phyloP scores from a whole-genome alignment of 2,329 filamentous ascomycete genomes.

The Arthrobotrys musiformis region DNA sequence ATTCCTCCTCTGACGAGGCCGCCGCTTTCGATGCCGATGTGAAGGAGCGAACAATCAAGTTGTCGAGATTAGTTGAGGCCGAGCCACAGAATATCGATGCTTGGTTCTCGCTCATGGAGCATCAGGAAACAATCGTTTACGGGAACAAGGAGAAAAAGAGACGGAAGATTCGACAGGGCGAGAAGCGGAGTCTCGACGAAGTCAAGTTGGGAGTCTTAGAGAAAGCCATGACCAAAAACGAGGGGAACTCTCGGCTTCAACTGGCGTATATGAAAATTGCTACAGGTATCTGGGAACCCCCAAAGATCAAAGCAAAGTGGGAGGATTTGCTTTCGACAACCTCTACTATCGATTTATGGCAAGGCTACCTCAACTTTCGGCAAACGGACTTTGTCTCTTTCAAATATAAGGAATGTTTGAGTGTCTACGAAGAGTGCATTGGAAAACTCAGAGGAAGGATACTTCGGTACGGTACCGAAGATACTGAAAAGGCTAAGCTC shows the following conservation, averaged over 20 bases:
- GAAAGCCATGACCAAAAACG: slow-evolving; percentile 74
- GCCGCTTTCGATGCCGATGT: slow-evolving; percentile 34
- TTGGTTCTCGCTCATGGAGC: slow-evolving; percentile 81
- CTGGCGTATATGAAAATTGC: slow-evolving; percentile 79
- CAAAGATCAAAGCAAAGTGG: slow-evolving; percentile 74
- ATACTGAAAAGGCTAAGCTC: slow-evolving; percentile 49
- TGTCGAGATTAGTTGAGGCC: slow-evolving; percentile 69
- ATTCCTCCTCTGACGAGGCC: slow-evolving; percentile 35
- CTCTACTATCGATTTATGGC: slow-evolving; percentile 74
- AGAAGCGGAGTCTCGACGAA: slow-evolving; percentile 74
- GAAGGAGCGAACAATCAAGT: slow-evolving; percentile 59
- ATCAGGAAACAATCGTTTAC: slow-evolving; percentile 76
- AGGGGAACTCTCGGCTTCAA: slow-evolving; percentile 69
- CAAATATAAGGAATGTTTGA: slow-evolving; percentile 73
- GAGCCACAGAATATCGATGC: slow-evolving; percentile 74
- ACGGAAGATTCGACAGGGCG: slow-evolving; percentile 65
- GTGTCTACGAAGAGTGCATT: slow-evolving; percentile 71
- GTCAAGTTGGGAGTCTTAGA: slow-evolving; percentile 84
- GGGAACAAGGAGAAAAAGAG: slow-evolving; percentile 59
- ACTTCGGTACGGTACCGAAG: slow-evolving; percentile 37
- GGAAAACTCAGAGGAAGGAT: slow-evolving; percentile 61
- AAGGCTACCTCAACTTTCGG: slow-evolving; percentile 63
- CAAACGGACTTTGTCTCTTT: slow-evolving; percentile 76
- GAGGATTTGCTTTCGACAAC: slow-evolving; percentile 69
- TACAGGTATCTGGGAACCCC: slow-evolving; percentile 75